Evolutionary conservation across 2,329 filamentous ascomycete genomes (phyloP).

Genomic region (Penicillium thymicola): DNA sequence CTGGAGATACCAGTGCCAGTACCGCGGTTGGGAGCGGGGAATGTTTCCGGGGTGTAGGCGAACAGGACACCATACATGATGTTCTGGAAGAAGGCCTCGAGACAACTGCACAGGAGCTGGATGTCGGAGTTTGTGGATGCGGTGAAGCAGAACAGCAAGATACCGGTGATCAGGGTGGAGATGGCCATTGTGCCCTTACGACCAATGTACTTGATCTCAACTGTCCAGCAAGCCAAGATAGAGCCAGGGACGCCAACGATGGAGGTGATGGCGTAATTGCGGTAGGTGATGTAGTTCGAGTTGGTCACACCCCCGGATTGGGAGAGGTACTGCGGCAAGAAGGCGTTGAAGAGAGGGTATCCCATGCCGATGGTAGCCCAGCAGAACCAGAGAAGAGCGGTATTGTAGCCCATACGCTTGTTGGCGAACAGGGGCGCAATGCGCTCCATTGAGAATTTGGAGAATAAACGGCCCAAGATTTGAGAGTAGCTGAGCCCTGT

Average conservation of each 20-base stretch:
- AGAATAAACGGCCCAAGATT: slow-evolving; percentile 58
- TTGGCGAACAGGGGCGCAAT: slow-evolving; percentile 61
- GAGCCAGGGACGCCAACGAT: slow-evolving; percentile 73
- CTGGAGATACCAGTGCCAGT: slow-evolving; percentile 52
- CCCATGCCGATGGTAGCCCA: slow-evolving; percentile 84
- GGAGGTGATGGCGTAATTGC: slow-evolving; percentile 78
- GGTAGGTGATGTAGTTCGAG: slow-evolving; percentile 54
- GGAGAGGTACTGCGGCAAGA: slow-evolving; percentile 78
- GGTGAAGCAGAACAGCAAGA: slow-evolving; percentile 57
- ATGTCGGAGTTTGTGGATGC: slow-evolving; percentile 46
- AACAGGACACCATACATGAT: slow-evolving; percentile 58
- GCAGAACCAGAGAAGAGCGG: slow-evolving; percentile 67
- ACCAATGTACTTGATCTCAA: slow-evolving; percentile 63
- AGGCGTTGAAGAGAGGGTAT: slow-evolving; percentile 84
- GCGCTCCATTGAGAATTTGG: slow-evolving; percentile 63
- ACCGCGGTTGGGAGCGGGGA: slow-evolving; percentile 54
- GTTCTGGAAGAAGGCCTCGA: slow-evolving; percentile 57
- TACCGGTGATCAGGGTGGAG: slow-evolving; percentile 50
- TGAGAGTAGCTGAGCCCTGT: slow-evolving; percentile 41
- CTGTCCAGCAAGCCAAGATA: slow-evolving; percentile 69
- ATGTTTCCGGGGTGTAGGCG: slow-evolving; percentile 59
- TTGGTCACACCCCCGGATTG: slow-evolving; percentile 57
- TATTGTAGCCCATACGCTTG: slow-evolving; percentile 48
- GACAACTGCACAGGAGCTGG: slow-evolving; percentile 52
- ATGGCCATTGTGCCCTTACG: slow-evolving; percentile 57